Base-by-base conservation (phyloP, 805 yeast species). In the Ogataea nonfermentans region DNA sequence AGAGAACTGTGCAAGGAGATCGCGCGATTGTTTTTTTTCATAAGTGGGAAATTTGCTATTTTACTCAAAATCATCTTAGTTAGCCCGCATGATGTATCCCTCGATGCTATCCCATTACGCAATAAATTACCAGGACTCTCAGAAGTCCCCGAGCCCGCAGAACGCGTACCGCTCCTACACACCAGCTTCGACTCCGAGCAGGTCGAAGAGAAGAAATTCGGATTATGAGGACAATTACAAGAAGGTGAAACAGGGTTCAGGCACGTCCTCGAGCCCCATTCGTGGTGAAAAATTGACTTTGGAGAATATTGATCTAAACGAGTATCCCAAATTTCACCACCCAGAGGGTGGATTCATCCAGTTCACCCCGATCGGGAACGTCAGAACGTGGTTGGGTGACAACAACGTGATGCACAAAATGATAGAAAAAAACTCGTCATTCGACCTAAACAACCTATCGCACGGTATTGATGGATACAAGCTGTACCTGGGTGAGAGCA, bases 311-410 rank as follows among this genome's bases (percentile, higher is more conserved):
- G 51, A 61, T 35, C 35, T 61, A 12, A 61, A 66, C 27, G 79
- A 76, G 40, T 76, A 76, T 70, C 79, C 84, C 10, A 64, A 70
- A 41, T 78, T 73, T 48, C 67, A 67, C 37, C 83, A 77, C 47
- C 84, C 84, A 2, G 77, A 77, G 9, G 84, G 84, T 8, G 84
- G 84, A 0, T 66, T 66, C 22, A 73, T 78, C 32, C 79, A 77
- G 54, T 73, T 78, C 41, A 77, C 83, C 1, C 83, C 84, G 16
- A 70, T 79, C 63, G 84, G 84, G n/a, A 74, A 77, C 34, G 62
- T 78, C 28, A 62, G 83, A 46, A 66, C 70, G 2, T 59, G 57
- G 46, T 14, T 64, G 19, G 60, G 68, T 24, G 66, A 63, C 23
- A 67, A 67, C 32, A 78, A 78, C 37, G 69, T 71, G 34, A 54